Conservation (phyloP, 2,329 filamentous ascomycete species). For the Berkeleyomyces basicola region DNA sequence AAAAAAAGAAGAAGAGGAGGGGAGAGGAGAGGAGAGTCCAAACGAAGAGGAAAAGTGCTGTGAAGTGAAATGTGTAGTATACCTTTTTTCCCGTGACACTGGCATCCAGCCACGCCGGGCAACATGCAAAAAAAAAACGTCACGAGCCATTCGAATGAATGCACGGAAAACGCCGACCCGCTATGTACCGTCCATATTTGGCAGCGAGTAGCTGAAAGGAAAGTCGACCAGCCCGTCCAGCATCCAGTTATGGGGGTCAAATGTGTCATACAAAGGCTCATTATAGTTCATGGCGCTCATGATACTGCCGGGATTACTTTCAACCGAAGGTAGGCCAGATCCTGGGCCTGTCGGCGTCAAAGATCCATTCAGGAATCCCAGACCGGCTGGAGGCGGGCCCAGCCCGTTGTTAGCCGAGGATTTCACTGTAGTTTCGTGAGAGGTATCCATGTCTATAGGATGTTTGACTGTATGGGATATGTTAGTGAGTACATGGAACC, state of each 20-base stretch:
- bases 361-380: conserved; percentile 33
- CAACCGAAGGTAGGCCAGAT: conserved; percentile 18
- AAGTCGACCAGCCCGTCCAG: conserved; percentile 72
- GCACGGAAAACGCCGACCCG: neutral
- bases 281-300: conserved; percentile 38
- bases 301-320: conserved; percentile 28
- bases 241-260: conserved; percentile 88
- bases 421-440: conserved; percentile 53
- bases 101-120: neutral
- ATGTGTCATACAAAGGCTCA: conserved; percentile 66
- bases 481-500: neutral
- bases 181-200: conserved; percentile 19
- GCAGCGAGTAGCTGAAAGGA: conserved; percentile 45
- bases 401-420: conserved; percentile 40
- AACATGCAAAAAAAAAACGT: neutral
- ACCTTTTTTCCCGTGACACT: neutral
- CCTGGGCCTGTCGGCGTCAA: conserved; percentile 35
- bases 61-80: neutral
- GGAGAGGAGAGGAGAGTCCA: neutral
- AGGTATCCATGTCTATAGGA: conserved; percentile 69
- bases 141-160: no score
- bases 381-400: conserved; percentile 29
- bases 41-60: neutral
- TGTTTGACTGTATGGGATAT: conserved; percentile 41
- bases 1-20: neutral